Evolutionary conservation across 2,329 filamentous ascomycete genomes (phyloP), one percentile per base, ranked within the genome.

Genomic region (Exserohilum turcica): DNA sequence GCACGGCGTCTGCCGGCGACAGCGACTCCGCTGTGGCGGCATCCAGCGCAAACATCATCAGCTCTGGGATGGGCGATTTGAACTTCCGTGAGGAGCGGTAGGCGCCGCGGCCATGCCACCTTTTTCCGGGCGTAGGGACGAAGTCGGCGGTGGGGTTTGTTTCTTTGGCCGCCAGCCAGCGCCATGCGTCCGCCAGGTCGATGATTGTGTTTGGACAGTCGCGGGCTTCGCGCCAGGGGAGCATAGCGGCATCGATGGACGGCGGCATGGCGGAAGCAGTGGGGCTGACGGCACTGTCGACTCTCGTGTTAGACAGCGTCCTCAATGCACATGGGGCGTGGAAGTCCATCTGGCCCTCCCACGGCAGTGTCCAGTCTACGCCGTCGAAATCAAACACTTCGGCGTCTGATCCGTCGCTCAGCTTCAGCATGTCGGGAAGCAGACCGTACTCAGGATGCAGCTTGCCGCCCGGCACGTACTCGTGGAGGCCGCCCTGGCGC

Each of bases 311-410:
- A 7, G n/a, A 12, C 6, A 12, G n/a, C 3, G 21, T 6, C 16
- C 21, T 9, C 0, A 13, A 32, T 13, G 15, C 15, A 40, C 15
- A n/a, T 0, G 46, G 24, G 5, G 31, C 32, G 10, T 52, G 40
- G 42, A 51, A 53, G 18, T 27, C 37, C 9, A 53, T 18, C 13
- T 45, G 53, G 1, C 49, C 42, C 6, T 46, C 37, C 55, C 52
- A 61, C 0, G 60, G 62, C 1, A 66, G 19, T 0, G 13, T 38
- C 59, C 59, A 65, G 6, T 61, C 48, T 0, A 57, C 37, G 0
- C 51, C 54, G 1, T 64, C 59, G 9, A 63, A 66, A 18, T 65
- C 54, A 47, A 54, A 64, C 0, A 62, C n/a, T 0, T 60, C 59
- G 3, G 16, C 13, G 8, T 64, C 56, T 0, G 56, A 62, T 1